These are phyloP conservation scores for Penicillium sp. DNA, from an alignment of 2,329 filamentous ascomycete species.

Conservation along the genomic window DNA sequence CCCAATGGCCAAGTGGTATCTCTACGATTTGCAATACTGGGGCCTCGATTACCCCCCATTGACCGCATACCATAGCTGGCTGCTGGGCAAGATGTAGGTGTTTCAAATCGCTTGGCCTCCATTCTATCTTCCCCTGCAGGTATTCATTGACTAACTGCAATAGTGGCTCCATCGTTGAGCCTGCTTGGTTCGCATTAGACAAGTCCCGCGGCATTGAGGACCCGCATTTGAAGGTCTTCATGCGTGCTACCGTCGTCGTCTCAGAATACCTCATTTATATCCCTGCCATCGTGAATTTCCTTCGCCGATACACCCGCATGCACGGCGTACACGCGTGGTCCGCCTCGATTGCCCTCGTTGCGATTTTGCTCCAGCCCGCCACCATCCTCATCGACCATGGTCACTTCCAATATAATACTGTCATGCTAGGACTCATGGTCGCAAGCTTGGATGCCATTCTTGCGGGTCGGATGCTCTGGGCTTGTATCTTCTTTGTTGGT, in stretches of 20 bases:
- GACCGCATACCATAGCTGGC: conserved; percentile 97
- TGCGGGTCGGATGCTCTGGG: conserved; percentile 82
- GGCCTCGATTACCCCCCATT: conserved; percentile 96
- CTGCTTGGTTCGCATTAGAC: conserved; percentile 84
- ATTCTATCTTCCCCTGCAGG: neutral
- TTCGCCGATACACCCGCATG: conserved; percentile 76
- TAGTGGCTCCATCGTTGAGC: conserved; percentile 74
- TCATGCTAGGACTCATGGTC: conserved; percentile 91
- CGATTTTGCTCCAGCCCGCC: conserved; percentile 88
- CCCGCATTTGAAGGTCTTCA: conserved; percentile 83
- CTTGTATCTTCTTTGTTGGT: conserved; percentile 89
- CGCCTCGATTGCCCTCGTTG: conserved; percentile 80
- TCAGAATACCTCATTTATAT: conserved; percentile 92
- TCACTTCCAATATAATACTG: conserved; percentile 97
- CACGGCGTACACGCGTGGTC: conserved; percentile 82
- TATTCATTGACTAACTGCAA: conserved; percentile 17
- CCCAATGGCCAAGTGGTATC: conserved; percentile 95
- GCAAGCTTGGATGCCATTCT: conserved; percentile 88
- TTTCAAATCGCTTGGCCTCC: neutral
- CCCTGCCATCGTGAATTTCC: conserved; percentile 82
- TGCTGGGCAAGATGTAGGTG: conserved; percentile 77
- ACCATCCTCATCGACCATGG: conserved; percentile 93
- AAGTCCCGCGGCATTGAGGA: conserved; percentile 82
- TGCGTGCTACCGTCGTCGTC: conserved; percentile 87
- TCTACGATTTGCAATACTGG: conserved; percentile 96